phyloP scores from a whole-genome alignment of 441 rosid species.

The Rhodomyrtus psidioides region DNA sequence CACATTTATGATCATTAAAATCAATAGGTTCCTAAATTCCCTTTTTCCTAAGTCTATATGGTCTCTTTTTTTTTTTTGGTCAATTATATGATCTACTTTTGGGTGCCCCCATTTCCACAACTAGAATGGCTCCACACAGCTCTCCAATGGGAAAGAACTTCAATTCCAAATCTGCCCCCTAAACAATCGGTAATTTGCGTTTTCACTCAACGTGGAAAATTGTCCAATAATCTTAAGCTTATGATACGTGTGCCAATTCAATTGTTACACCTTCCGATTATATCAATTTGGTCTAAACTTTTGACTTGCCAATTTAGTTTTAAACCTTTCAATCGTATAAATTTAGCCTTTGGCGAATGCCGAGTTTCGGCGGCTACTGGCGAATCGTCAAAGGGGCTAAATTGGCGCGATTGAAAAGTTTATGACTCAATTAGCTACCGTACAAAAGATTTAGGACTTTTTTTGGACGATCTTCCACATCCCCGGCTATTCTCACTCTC shows the following conservation, averaged over 20 bases:
- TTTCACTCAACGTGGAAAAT: rapidly evolving
- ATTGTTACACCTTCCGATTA: rapidly evolving
- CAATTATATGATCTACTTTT: not conserved
- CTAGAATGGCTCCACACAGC: not conserved
- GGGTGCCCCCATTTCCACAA: not conserved
- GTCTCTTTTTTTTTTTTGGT: no score
- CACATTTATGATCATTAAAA: not conserved
- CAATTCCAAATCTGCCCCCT: not conserved
- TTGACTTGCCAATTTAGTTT: not conserved
- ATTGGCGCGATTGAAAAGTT: rapidly evolving
- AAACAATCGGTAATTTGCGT: not conserved
- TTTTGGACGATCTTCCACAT: not conserved
- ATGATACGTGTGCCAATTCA: rapidly evolving
- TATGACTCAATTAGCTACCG: rapidly evolving
- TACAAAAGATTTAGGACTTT: not conserved
- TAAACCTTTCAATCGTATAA: no score
- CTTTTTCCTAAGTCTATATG: not conserved
- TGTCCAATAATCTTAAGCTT: not conserved
- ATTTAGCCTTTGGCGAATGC: rapidly evolving
- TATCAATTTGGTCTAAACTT: not conserved
- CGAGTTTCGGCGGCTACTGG: no score
- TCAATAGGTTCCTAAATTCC: not conserved
- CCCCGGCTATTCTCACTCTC: not conserved
- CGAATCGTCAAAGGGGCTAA: not conserved
- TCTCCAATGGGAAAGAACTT: not conserved